Conservation (phyloP, 2,329 filamentous ascomycete species). For the Colletotrichum costaricense region DNA sequence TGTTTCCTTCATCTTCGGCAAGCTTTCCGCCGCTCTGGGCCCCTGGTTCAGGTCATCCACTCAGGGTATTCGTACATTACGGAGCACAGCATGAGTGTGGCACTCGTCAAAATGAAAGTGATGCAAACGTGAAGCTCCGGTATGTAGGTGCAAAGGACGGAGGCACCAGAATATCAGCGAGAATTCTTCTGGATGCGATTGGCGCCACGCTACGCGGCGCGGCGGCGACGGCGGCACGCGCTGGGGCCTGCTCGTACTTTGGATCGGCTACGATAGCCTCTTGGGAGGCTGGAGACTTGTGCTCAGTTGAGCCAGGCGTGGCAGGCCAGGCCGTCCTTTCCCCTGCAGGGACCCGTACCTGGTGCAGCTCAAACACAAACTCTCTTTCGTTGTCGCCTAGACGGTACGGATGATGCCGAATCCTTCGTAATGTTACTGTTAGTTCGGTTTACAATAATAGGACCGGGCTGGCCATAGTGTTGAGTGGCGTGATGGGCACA, state of each 20-base stretch:
- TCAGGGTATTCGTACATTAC: too few species aligned
- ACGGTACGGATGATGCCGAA: background rate
- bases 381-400: background rate
- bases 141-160: background rate
- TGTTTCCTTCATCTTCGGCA: background rate
- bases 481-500: background rate
- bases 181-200: background rate
- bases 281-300: background rate
- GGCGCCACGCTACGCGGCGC: background rate
- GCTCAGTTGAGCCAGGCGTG: background rate
- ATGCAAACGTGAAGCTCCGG: too few species aligned
- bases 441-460: background rate
- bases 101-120: background rate
- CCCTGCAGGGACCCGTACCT: constrained; percentile 10
- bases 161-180: background rate
- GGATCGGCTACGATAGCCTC: constrained; percentile 11
- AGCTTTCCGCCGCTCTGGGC: background rate
- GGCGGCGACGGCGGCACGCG: background rate
- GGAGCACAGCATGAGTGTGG: background rate
- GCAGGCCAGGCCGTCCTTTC: background rate
- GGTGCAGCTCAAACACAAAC: background rate
- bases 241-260: constrained; percentile 1
- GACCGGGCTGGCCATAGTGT: background rate
- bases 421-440: background rate
- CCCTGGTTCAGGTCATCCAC: background rate